phyloP scores from a whole-genome alignment of 805 yeast species.

The Cyberlindnera saturnus region DNA sequence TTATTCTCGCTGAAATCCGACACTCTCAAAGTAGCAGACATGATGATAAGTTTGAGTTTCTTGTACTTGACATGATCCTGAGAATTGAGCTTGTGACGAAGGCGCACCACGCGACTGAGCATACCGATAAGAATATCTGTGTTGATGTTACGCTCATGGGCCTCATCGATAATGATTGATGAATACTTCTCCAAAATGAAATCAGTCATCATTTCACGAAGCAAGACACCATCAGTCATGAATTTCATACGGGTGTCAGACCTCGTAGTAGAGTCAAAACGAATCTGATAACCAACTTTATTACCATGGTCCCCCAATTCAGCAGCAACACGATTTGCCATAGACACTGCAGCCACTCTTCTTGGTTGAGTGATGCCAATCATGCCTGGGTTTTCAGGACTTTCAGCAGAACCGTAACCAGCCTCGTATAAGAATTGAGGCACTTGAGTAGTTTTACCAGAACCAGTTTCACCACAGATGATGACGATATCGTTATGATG shows the following conservation, averaged over 20 bases:
- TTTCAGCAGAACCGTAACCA: conserved; percentile 65
- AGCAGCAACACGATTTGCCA: conserved; percentile 73
- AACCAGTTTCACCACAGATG: conserved; percentile 96
- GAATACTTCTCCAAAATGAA: conserved; percentile 78
- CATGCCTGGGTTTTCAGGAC: conserved; percentile 76
- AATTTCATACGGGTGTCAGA: conserved; percentile 70
- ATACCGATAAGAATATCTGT: conserved; percentile 95
- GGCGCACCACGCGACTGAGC: conserved; percentile 75
- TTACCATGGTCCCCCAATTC: conserved; percentile 71
- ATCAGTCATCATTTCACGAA: conserved; percentile 90
- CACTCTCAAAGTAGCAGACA: conserved; percentile 97
- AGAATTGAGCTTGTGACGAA: conserved; percentile 52
- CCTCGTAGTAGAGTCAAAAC: conserved; percentile 68
- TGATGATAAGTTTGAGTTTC: conserved; percentile 77
- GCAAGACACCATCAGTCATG: conserved; percentile 91
- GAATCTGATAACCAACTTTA: conserved; percentile 72
- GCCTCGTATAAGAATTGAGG: conserved; percentile 94
- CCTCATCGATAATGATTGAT: conserved; percentile 88
- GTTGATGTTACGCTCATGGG: conserved; percentile 94
- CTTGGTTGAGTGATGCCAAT: conserved; percentile 95
- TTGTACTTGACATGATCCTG: conserved; percentile 42
- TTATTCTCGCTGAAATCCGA: conserved; percentile 85
- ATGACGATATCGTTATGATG: conserved; percentile 87
- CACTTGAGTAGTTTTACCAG: conserved; percentile 97
- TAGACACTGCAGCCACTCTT: conserved; percentile 89